Base-by-base conservation (phyloP, 306 rosid species). In the Cyclanthera cordifolia region DNA sequence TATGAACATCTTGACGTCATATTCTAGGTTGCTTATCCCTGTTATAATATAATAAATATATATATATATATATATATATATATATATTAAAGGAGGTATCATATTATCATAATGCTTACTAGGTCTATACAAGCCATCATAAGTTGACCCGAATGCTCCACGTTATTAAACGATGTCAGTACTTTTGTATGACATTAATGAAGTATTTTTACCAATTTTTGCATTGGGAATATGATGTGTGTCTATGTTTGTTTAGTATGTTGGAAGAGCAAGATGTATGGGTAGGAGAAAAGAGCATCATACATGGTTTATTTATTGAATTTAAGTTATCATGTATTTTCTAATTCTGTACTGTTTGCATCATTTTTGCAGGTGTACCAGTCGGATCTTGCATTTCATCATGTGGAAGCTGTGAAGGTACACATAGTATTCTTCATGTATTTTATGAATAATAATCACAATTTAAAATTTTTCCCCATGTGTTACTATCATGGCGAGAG, bases 321-420 rank as follows among this genome's bases (percentile, higher is more conserved):
- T 68, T 48, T 27, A 68, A 49, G 72, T 28, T 50, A 46, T 32
- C 20, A 49, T 14, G n/a, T 28, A 8, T 5, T 28, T 71, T 37
- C 67, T 70, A 24, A 65, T 43, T 74, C 11, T 49, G 61, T 57
- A 69, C 39, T 61, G 21, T 21, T 77, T 64, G 51, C 52, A 55
- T 69, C 57, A 49, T 69, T 72, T 41, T 39, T 86, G 74, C 87
- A 79, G 95, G 65, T 71, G 81, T 83, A 89, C 77, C 85, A 78
- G 77, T 83, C 75, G 57, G 90, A 92, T 79, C 28, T 72, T 75
- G 70, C 84, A 20, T 82, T 81, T 81, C 90, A 87, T 61, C 78
- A 75, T 78, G 73, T 75, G 69, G 95, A 82, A 69, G 76, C 73
- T 67, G 52, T 84, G 61, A 82, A 86, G 90, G 95, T 90, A 72